These are phyloP conservation scores for Aschersonia sp. DNA, from an alignment of 2,329 filamentous ascomycete species.

Conservation along the genomic window DNA sequence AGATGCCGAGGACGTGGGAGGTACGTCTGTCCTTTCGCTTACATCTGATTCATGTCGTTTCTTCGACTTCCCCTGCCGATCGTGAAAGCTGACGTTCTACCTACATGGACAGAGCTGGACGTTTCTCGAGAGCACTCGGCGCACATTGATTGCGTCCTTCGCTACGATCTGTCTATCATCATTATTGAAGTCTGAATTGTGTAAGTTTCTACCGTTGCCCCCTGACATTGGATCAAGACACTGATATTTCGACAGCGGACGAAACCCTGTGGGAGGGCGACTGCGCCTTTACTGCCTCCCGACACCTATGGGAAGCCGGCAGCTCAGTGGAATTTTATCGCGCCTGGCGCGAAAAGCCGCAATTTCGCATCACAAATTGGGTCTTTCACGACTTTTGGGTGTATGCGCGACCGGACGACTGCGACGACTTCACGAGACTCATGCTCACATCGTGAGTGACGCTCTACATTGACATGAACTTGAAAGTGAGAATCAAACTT, in stretches of 20 bases:
- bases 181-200: slow-evolving; percentile 17
- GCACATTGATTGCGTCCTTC: slow-evolving; percentile 20
- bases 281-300: slow-evolving; percentile 21
- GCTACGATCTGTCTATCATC: slow-evolving; percentile 18
- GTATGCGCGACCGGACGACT: slow-evolving; percentile 19
- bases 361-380: slow-evolving; percentile 19
- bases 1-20: slow-evolving; percentile 27
- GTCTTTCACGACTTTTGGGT: slow-evolving; percentile 21
- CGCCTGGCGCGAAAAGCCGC: slow-evolving; percentile 27
- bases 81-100: background rate
- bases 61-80: too few species aligned
- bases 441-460: slow-evolving; percentile 22
- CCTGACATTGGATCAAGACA: too few species aligned
- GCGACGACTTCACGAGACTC: slow-evolving; percentile 24
- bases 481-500: background rate
- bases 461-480: too few species aligned
- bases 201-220: slow-evolving; percentile 9
- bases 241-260: slow-evolving; percentile 1
- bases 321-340: slow-evolving; percentile 26
- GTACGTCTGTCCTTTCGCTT: slow-evolving; percentile 8
- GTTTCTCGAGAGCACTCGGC: slow-evolving; percentile 25
- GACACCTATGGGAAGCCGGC: slow-evolving; percentile 26
- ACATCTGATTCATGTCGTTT: too few species aligned
- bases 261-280: slow-evolving; percentile 4
- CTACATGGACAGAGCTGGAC: slow-evolving; percentile 20